Evolutionary conservation across 2,329 filamentous ascomycete species (phyloP), one percentile per base, ranked within the genome.

Genomic region (Sporothrix inflata): DNA sequence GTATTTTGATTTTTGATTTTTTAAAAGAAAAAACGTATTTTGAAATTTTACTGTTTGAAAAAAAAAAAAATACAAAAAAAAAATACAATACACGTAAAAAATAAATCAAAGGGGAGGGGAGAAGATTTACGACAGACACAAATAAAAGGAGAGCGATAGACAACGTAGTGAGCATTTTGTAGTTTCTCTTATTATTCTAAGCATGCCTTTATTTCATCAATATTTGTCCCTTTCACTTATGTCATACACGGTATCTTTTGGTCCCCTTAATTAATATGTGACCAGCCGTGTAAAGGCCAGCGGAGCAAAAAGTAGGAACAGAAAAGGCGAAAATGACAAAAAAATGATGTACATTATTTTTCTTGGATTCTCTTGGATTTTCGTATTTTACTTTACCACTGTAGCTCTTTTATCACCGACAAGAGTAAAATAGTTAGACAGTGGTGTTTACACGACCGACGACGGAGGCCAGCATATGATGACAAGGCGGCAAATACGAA

Each of bases 221-320:
- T 3, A 47, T 47, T 5, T 47, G 6, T 47, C 3, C 14, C 14
- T 47, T 47, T 47, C 30, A n/a, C 8, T 63, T 24, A 61, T 61
- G 57, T 42, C 34, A 42, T 42, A 42, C 34, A 24, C 38, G 34
- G 34, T 9, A 5, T 24, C 24, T 63, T 42, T 63, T 57, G 24
- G 4, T 63, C 34, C 40, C 21, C 40, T 65, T 65, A 30, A 65
- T 65, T 47, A 65, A 65, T 65, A 65, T 65, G 40, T 21, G 61
- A 47, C 21, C 19, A 24, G 40, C 11, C 40, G 24, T 30, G n/a
- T 27, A 45, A 16, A 47, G 40, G 12, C 38, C 12, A 65, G 5
- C 16, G 16, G n/a, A n/a, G n/a, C n/a, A n/a, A n/a, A n/a, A n/a
- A n/a, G n/a, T n/a, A n/a, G n/a, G n/a, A 65, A 21, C 40, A 30